These are phyloP conservation scores for Narthecium ossifragum DNA, from an alignment of 106 monocot species.

Conservation along the genomic window DNA sequence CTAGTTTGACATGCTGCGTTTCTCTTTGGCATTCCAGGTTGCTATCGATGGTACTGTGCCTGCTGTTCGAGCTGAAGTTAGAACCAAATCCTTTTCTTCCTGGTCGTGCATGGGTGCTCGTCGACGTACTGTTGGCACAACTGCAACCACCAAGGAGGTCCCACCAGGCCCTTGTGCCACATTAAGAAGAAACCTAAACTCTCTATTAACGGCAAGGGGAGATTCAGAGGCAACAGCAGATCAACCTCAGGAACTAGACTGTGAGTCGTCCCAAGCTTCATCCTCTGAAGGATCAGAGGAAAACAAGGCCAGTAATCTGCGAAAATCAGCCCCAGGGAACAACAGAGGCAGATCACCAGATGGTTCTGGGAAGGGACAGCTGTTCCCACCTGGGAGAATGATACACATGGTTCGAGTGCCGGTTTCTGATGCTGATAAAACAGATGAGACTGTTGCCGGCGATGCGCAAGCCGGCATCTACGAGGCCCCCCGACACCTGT, in stretches of 20 bases:
- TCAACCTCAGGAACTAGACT: conserved; percentile 6
- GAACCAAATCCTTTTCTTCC: not conserved
- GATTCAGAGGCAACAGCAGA: not conserved
- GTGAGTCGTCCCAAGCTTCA: not conserved
- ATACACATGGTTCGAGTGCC: conserved; percentile 56
- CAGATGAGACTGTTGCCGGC: not conserved
- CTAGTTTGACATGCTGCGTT: too few relatives aligned
- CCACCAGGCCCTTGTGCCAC: not conserved
- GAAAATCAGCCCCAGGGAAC: conserved; percentile 11
- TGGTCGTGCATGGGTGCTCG: conserved; percentile 21
- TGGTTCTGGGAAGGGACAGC: conserved; percentile 26
- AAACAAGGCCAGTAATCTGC: not conserved
- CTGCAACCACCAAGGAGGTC: too few relatives aligned
- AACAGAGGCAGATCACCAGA: conserved; percentile 22
- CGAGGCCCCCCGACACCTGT: conserved; percentile 52
- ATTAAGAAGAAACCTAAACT: not conserved
- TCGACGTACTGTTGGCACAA: not conserved
- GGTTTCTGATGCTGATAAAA: conserved; percentile 6
- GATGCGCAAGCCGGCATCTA: conserved; percentile 38
- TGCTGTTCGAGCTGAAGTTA: conserved; percentile 1
- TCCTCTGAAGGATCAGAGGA: not conserved
- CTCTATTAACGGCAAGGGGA: not conserved
- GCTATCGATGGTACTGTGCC: not conserved
- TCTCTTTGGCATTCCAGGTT: not conserved
- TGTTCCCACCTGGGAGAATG: conserved; percentile 64